Base-by-base conservation (phyloP, 225 moss, liverwort and hornwort species). In the Thuidium tamariscinum region DNA sequence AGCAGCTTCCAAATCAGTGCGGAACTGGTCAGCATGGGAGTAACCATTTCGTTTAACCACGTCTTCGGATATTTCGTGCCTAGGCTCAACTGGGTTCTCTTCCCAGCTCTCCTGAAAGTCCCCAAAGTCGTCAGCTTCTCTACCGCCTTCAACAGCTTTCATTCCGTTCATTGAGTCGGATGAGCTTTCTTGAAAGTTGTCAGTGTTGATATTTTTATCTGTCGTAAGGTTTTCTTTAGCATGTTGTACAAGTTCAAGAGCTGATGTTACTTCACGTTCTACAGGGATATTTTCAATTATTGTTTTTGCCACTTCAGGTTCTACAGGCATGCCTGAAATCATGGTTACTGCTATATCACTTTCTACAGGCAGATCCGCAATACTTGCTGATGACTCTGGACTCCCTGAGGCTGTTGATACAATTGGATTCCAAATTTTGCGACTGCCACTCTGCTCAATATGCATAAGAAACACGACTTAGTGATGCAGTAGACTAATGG, bases 81-180 rank as follows among this genome's bases (percentile, higher is more conserved):
- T 74, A 72, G 44, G 60, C 49, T 90, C 87, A 60, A 87, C 69
- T 83, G 87, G 67, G 65, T 69, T 73, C 49, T 79, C 69, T 70
- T 6, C 88, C 82, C 54, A 85, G 62, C 85, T 87, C 77, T 89
- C 91, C 85, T 93, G 93, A 62, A 90, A 91, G 69, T 82, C 86
- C 41, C 87, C 86, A 46, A 83, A 87, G 71, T 79, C 87, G 63
- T 89, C 90, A 82, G 46, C 63, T 56, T 75, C 90, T 72, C 51
- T 70, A 41, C 54, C 83, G 52, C 74, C 75, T 82, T 88, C 82
- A 57, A 84, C 80, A 82, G 81, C 69, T 56, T 48, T 69, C 52
- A 74, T 81, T 67, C 82, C 84, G 70, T 62, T 74, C 36, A 60
- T 70, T 9, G n/a, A 54, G 83, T 78, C 82, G 32, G 80, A 52